Base-by-base conservation (phyloP, 176 grass and related monocot genomes). In the Phragmites australis region DNA sequence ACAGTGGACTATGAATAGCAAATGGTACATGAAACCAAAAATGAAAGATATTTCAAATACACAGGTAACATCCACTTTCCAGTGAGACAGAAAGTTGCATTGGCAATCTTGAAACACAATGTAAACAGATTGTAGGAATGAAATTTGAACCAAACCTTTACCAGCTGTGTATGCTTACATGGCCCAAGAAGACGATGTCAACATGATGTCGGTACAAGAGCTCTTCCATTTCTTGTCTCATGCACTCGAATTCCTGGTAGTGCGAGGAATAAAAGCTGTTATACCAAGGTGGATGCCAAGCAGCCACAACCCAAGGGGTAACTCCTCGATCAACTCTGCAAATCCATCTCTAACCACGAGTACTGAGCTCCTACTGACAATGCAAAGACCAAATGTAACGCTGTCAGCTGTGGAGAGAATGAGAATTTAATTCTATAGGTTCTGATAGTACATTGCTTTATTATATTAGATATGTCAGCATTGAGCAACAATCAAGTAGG, bases 161-260 rank as follows among this genome's bases (percentile, higher is more conserved):
- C 14, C 21, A 61, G 31, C 11, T 27, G 12, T 0, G 1, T 5
- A 21, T 70, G 44, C 91, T 90, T 89, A 97, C 95, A 86, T 97
- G 92, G 22, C 95, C 95, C 3, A 86, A 81, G 62, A 97, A 94
- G 45, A 98, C 88, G 39, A 98, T 85, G 76, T 98, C 95, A 11
- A 97, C 88, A 13, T 69, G 51, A 73, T 89, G 81, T 42, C 74
- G 68, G 52, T 93, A 94, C 21, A 97, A 48, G 75, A 94, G 90
- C 6, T 21, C 82, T 86, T 98, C 95, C 92, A 98, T 98, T 77
- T 94, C 64, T 46, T 87, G 88, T 56, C 95, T 88, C 95, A 97
- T 97, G 81, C 95, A 97, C 68, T 97, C 95, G 65, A 91, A 94
- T 59, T 94, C 92, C 65, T 94, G 92, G 72, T 94, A 98, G 88